Conservation (phyloP, 805 yeast species). For the Nakazawaea sp. region DNA sequence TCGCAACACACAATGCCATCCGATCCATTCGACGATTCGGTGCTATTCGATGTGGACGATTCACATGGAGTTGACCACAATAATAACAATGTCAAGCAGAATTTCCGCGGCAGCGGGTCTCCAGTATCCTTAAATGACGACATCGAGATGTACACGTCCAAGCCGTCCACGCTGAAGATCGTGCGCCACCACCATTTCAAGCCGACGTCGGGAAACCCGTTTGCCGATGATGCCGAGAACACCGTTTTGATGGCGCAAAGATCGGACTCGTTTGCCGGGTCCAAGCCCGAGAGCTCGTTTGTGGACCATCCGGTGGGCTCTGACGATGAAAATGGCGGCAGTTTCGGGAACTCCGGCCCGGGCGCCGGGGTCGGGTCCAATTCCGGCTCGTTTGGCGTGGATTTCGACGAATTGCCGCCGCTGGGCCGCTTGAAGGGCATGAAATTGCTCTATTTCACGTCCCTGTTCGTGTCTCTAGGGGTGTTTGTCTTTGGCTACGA, state of each 20-base stretch:
- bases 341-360: too few relatives aligned
- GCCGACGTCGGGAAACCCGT: conserved; percentile 2
- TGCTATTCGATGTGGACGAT: not conserved
- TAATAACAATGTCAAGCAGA: not conserved
- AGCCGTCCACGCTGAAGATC: not conserved
- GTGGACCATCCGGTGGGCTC: too few relatives aligned
- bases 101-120: not conserved
- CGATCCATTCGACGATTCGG: not conserved
- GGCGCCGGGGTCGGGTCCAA: not conserved
- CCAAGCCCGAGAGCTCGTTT: not conserved
- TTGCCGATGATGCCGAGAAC: conserved; percentile 1
- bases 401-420: not conserved
- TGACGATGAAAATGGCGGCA: too few relatives aligned
- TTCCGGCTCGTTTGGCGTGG: not conserved
- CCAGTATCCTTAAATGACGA: not conserved
- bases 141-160: not conserved
- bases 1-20: too few relatives aligned
- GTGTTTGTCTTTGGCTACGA: conserved; percentile 74
- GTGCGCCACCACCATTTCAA: conserved; percentile 6
- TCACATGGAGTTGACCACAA: not conserved
- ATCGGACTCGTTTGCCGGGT: not conserved
- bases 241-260: not conserved
- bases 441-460: conserved; percentile 28
- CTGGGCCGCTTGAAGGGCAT: conserved; percentile 15
- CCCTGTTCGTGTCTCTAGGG: conserved; percentile 56